Base-by-base conservation (phyloP, 2,329 filamentous ascomycete species). In the Mycosphaerelloides madeirae region DNA sequence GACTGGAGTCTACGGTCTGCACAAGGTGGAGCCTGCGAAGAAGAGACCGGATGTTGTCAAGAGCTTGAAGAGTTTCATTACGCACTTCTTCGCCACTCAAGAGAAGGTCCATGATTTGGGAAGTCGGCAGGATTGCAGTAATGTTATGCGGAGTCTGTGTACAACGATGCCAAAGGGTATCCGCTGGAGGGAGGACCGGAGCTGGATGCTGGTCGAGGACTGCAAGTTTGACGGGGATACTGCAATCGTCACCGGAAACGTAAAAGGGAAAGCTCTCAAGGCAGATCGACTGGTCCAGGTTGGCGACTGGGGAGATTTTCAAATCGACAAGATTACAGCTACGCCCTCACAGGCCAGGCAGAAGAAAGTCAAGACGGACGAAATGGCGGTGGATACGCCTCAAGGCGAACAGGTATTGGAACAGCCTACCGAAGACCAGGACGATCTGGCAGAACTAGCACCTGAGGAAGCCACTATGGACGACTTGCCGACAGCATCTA, bases 181-280 rank as follows among this genome's bases (percentile, higher is more conserved):
- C n/a, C 75, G 84, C 52, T 98, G 93, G 93, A 81, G 93, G 57
- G 93, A 98, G 41, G 88, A 95, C 54, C 79, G 93, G 56, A 95
- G 89, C 58, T 98, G 93, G 87, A 87, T 98, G 84, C 71, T 95
- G 45, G 80, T 91, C 3, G 93, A 98, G 54, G 79, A 90, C 20
- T 74, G 95, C 41, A 70, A 79, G 55, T 95, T 89, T 76, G 74
- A 79, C 16, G 65, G 62, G 13, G 72, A 75, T 1, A 75, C 78
- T 35, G 57, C 64, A 16, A 61, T 65, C 2, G 63, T 98, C 32
- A 94, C 87, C 0, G 93, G 93, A 55, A 80, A 93, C 3, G 81
- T 97, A 20, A 79, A 93, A 60, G 93, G 93, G 28, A 87, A 82
- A 61, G 84, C 85, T 7, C 66, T 98, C 41, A 97, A 96, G 64